These are phyloP conservation scores for Helminthosporium solani DNA, from an alignment of 2,329 filamentous ascomycete genomes.

Conservation along the genomic window DNA sequence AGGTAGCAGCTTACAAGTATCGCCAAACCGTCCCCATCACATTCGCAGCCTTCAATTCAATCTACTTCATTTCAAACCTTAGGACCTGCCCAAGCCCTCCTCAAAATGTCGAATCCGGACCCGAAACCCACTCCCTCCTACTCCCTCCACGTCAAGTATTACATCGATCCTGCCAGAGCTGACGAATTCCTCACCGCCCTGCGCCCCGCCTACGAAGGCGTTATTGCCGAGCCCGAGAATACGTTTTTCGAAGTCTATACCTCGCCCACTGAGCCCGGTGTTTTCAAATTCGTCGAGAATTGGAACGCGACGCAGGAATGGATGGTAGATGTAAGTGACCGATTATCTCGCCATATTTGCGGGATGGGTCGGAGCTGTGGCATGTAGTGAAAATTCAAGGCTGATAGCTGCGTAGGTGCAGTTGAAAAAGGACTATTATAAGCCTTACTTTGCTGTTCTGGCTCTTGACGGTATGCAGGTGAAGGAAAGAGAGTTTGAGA, in stretches of 20 bases:
- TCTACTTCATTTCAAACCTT: too few relatives aligned
- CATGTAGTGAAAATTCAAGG: too few relatives aligned
- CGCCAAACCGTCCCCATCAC: too few relatives aligned
- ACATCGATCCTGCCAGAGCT: slow-evolving; percentile 28
- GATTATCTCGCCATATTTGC: too few relatives aligned
- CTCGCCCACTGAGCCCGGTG: slow-evolving; percentile 12
- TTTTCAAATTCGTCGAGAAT: slow-evolving; percentile 22
- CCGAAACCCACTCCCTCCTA: background rate
- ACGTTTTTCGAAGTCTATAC: slow-evolving; percentile 48
- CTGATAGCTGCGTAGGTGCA: slow-evolving; percentile 16
- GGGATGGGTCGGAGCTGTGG: too few relatives aligned
- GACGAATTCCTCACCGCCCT: slow-evolving; percentile 37
- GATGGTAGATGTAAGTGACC: slow-evolving; percentile 16
- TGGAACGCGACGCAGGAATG: slow-evolving; percentile 22
- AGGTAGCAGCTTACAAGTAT: too few relatives aligned
- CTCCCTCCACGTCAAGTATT: slow-evolving; percentile 23
- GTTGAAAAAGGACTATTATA: slow-evolving; percentile 23
- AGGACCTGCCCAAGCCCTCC: background rate
- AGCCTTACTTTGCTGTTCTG: slow-evolving; percentile 15
- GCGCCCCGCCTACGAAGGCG: slow-evolving; percentile 44
- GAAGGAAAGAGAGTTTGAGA: slow-evolving; percentile 16
- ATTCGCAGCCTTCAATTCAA: too few relatives aligned
- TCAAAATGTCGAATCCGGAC: background rate
- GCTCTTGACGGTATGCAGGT: slow-evolving; percentile 20
- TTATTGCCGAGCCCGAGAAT: slow-evolving; percentile 47